Percentiles rank a stretch among this genome's conserved stretches.
phyloP scores from a whole-genome alignment of 768 basidiomycete species.

The Suillus lakei region DNA sequence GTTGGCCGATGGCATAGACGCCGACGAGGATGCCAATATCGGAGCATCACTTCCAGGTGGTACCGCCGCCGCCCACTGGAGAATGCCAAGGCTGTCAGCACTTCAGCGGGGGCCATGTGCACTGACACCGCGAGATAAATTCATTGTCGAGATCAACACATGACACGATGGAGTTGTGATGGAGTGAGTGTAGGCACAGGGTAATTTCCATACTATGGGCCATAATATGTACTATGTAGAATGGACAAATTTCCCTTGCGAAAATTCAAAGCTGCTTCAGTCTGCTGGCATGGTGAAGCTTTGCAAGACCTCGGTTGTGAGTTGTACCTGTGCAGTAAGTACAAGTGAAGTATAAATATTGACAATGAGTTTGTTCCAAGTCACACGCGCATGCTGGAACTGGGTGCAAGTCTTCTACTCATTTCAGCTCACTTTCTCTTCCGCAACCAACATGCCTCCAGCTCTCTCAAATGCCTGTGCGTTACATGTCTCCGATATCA shows the following conservation, averaged over 20 bases:
- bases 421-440: neutral
- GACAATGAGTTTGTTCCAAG: neutral
- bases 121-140: no score
- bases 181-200: no score
- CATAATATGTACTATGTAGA: neutral
- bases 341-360: neutral
- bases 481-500: constrained; percentile 6
- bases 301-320: neutral
- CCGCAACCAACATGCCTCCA: constrained; percentile 26
- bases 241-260: neutral
- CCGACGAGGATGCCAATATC: no score
- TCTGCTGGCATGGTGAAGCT: neutral
- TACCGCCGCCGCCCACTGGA: no score
- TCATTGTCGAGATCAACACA: no score
- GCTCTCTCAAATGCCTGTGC: constrained; percentile 27
- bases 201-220: neutral
- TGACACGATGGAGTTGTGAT: no score
- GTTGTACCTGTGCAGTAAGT: neutral
- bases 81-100: no score
- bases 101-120: no score
- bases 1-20: no score
- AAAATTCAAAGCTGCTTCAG: neutral
- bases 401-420: neutral
- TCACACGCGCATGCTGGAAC: constrained; percentile 2
- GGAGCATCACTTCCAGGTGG: no score